Evolutionary conservation across 495 filamentous ascomycete species (phyloP), one percentile per base, ranked within the genome.

Genomic region (Hypomontagnella monticulosa): DNA sequence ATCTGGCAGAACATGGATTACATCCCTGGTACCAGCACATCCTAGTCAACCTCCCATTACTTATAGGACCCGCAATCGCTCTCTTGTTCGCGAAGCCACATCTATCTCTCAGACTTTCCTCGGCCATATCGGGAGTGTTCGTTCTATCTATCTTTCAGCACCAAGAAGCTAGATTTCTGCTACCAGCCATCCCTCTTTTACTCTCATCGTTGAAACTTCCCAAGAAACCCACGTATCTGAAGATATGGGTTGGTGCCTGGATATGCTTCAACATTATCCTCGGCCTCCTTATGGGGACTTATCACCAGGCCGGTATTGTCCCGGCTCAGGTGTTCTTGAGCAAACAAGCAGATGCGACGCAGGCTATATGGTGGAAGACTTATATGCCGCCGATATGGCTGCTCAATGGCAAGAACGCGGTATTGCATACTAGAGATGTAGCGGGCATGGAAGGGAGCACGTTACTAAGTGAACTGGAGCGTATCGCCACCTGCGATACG

Each of bases 301-400:
- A 95, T 69, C 95, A 99, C 75, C 95, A 99, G 80, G 95, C 91
- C 23, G 95, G 95, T 27, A 85, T 99, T 20, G 84, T 98, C 3
- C 93, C 93, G 9, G 85, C 88, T 6, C 95, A 99, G 70, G 81
- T 85, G 11, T 86, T 86, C 53, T 69, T 86, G 71, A 84, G 81
- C 71, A 81, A 79, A 32, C 83, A 86, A 69, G 83, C 76, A 14
- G 80, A 85, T 49, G 84, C 86, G n/a, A 85, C 84, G 4, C 82
- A 89, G 9, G 90, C 91, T 3, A 82, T 96, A 52, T 99, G 93
- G 93, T 99, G 95, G 95, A 97, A 96, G 70, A 98, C 96, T 0
- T 99, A 99, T 75, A 91, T 88, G 64, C 95, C 95, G 5, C 95
- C 95, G 0, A 87, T 90, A 16, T 98, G 95, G 93, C 81, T 99